Percentiles rank a stretch among this genome's conserved stretches.
Conservation (phyloP, 1,284 basidiomycete species). For the Marasmius fiardii region DNA sequence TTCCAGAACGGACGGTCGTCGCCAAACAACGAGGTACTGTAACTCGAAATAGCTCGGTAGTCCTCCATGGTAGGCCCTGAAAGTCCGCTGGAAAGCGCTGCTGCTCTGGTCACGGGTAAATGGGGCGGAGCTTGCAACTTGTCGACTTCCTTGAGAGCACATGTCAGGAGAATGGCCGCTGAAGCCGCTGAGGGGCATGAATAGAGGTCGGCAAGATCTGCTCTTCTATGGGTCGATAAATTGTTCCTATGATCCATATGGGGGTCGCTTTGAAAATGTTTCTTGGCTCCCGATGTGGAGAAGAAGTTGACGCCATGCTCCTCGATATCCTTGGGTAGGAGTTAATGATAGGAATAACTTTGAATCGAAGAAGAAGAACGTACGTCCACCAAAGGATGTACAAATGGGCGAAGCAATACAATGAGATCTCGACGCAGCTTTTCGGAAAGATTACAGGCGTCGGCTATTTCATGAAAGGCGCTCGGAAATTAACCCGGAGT, state of each 20-base stretch:
- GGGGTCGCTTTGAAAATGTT: background rate
- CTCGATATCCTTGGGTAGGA: conserved; percentile 13
- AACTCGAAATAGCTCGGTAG: conserved; percentile 32
- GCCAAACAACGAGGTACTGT: conserved; percentile 41
- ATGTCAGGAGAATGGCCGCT: conserved; percentile 47
- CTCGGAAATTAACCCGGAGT: background rate
- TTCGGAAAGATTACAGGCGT: background rate
- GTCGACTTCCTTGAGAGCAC: conserved; percentile 43
- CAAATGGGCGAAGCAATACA: conserved; percentile 6
- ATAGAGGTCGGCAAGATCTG: conserved; percentile 14
- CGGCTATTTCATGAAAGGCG: background rate
- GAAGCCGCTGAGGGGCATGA: conserved; percentile 33
- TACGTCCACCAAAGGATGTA: conserved; percentile 21
- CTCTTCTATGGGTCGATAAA: conserved; percentile 18
- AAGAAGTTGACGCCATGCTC: background rate
- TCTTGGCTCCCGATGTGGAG: background rate
- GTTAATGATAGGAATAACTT: conserved; percentile 26
- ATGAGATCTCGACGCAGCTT: background rate
- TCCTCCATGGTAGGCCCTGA: conserved; percentile 52
- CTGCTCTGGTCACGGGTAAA: conserved; percentile 42
- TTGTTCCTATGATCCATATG: conserved; percentile 14
- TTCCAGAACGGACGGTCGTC: conserved; percentile 24
- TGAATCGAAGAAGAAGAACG: conserved; percentile 31
- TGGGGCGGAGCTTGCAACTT: conserved; percentile 42
- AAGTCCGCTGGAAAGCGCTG: conserved; percentile 36